Percentiles rank a stretch among this genome's conserved stretches.
These are phyloP conservation scores for Lyophyllum decastes DNA, from an alignment of 768 basidiomycete species.

Conservation along the genomic window DNA sequence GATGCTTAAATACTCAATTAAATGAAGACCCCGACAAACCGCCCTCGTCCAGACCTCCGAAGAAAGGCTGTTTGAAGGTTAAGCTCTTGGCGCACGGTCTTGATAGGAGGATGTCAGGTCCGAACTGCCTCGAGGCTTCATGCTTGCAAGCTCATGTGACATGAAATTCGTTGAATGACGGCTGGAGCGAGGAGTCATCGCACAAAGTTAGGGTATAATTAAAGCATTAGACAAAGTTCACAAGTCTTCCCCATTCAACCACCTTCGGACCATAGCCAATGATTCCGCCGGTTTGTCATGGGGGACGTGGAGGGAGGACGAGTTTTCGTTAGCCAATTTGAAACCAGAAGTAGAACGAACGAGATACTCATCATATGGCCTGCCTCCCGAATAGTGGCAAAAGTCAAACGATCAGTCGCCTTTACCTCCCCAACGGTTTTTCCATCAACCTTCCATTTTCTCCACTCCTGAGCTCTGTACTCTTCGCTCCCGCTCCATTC, in stretches of 20 bases:
- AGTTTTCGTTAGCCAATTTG: slow-evolving; percentile 18
- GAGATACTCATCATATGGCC: slow-evolving; percentile 57
- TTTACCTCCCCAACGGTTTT: slow-evolving; percentile 49
- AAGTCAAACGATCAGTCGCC: slow-evolving; percentile 33
- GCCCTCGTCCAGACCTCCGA: not conserved
- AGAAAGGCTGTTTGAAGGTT: not conserved
- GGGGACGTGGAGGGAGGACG: slow-evolving; percentile 49
- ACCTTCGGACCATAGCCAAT: slow-evolving; percentile 62
- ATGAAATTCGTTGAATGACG: not conserved
- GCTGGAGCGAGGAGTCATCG: not conserved
- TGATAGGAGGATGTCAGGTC: not conserved
- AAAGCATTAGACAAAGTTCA: slow-evolving; percentile 3
- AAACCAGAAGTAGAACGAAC: not conserved
- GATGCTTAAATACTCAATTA: not conserved
- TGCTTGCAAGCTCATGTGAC: not conserved
- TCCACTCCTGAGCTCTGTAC: slow-evolving; percentile 49
- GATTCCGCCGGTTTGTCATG: slow-evolving; percentile 70
- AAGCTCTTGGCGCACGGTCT: not conserved
- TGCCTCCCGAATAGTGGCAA: slow-evolving; percentile 41
- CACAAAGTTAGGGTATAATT: too few species aligned
- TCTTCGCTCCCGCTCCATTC: slow-evolving; percentile 67
- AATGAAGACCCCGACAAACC: not conserved
- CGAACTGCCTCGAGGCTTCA: not conserved
- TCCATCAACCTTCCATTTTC: slow-evolving; percentile 58
- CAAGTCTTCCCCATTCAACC: slow-evolving; percentile 50